Percentiles rank a stretch among this genome's conserved stretches.
phyloP scores from a whole-genome alignment of 2,329 filamentous ascomycete genomes.

The Aspergillus spinulosporus region DNA sequence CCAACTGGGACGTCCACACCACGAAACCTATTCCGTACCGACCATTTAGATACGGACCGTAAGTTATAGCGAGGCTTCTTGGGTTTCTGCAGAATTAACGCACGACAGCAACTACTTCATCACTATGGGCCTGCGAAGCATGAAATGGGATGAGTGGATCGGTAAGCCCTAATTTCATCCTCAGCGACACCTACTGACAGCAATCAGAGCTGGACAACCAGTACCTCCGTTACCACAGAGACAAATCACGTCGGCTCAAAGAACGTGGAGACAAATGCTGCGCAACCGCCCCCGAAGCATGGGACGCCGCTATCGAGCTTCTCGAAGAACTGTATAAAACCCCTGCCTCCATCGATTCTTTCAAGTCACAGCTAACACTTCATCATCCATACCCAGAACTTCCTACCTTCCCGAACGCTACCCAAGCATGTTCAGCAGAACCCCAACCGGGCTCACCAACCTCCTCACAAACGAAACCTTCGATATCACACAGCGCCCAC shows the following conservation, averaged over 20 bases:
- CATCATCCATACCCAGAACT: conserved; percentile 29
- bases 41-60: conserved; percentile 73
- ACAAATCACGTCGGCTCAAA: conserved; percentile 67
- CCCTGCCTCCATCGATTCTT: background rate
- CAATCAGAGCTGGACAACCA: conserved; percentile 74
- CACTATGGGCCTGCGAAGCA: conserved; percentile 72
- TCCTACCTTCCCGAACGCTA: conserved; percentile 74
- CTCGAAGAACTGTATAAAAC: conserved; percentile 64
- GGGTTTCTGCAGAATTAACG: background rate
- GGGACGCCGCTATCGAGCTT: conserved; percentile 71
- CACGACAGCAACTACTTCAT: conserved; percentile 62
- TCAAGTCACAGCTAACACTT: background rate
- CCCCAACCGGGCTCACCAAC: conserved; percentile 67
- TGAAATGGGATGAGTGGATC: conserved; percentile 75
- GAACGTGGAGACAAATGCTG: conserved; percentile 69
- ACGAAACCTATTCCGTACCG: conserved; percentile 75
- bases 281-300: conserved; percentile 67
- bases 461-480: conserved; percentile 70
- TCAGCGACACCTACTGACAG: background rate
- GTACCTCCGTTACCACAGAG: conserved; percentile 69
- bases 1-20: conserved; percentile 65
- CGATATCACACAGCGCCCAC: conserved; percentile 63
- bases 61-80: conserved; percentile 25
- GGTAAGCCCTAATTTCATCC: conserved; percentile 27
- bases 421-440: conserved; percentile 67